Evolutionary conservation across 352 stramenopile species (phyloP).

Genomic region (Phytophthora hybrid): DNA sequence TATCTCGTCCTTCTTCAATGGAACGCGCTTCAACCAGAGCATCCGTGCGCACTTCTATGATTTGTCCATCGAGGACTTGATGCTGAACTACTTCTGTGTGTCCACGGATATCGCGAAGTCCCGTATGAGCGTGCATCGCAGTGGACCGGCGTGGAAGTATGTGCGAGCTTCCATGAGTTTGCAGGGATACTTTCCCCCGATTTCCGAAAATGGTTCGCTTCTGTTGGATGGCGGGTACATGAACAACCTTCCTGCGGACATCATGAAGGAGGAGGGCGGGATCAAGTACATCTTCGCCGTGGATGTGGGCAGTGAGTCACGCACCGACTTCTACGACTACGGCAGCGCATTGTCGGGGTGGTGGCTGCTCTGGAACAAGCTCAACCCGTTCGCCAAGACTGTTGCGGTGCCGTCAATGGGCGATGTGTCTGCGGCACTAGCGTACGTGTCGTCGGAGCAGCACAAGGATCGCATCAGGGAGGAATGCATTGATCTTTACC

Average conservation of each 20-base stretch:
- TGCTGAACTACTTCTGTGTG: slow-evolving; percentile 94
- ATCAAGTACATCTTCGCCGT: slow-evolving; percentile 93
- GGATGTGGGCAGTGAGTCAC: slow-evolving; percentile 87
- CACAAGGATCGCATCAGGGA: slow-evolving; percentile 88
- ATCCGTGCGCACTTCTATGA: slow-evolving; percentile 81
- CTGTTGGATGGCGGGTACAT: slow-evolving; percentile 94
- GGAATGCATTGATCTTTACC: slow-evolving; percentile 89
- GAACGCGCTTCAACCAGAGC: slow-evolving; percentile 81
- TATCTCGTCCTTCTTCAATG: slow-evolving; percentile 92
- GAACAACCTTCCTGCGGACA: slow-evolving; percentile 94
- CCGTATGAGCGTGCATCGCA: slow-evolving; percentile 87
- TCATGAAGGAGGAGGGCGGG: slow-evolving; percentile 91
- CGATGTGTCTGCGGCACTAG: slow-evolving; percentile 89
- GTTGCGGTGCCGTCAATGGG: slow-evolving; percentile 93
- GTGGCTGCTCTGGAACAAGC: slow-evolving; percentile 93
- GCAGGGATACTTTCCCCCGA: slow-evolving; percentile 91
- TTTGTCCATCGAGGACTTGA: slow-evolving; percentile 89
- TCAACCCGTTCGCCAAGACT: slow-evolving; percentile 90
- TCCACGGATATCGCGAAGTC: slow-evolving; percentile 93
- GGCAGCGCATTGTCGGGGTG: slow-evolving; percentile 84
- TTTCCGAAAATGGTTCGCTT: slow-evolving; percentile 89
- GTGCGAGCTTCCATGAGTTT: slow-evolving; percentile 93
- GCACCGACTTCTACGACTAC: slow-evolving; percentile 84
- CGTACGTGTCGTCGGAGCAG: slow-evolving; percentile 92
- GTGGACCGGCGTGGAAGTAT: slow-evolving; percentile 90